Base-by-base conservation (phyloP, 129 eudicot genomes). In the Mikania micrantha region DNA sequence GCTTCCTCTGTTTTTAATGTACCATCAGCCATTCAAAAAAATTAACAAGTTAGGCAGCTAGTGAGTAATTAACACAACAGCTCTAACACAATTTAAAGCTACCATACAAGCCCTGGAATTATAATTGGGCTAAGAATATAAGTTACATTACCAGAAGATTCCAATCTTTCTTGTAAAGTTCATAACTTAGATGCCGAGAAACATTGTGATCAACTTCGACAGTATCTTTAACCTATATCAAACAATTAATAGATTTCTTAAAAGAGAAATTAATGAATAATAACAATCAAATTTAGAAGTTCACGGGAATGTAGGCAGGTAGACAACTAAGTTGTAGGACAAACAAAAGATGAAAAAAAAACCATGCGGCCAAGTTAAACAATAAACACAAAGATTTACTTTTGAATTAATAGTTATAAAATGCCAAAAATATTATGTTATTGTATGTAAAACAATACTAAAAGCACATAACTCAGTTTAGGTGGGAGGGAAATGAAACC, bases 121-220 rank as follows among this genome's bases (percentile, higher is more conserved):
- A 41, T 15, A 40, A 39, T 13, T 19, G 34, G 9, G 34, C 45
- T 10, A 7, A 19, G 29, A 48, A 10, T 52, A 59, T 38, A 0
- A 17, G 28, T 70, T 16, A 66, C 27, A 21, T 64, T 78, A 92
- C 98, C 95, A 92, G 71, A 71, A 92, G 96, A 87, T 88, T 81
- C 96, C 96, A 88, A 69, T 92, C 98, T 11, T 66, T 76, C 47
- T 44, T 66, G 72, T 48, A 38, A 69, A 92, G 96, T 64, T 92
- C 98, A 64, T 64, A 52, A 22, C 63, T 52, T 73, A 92, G 74
- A 80, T 92, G 98, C 76, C 98, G 86, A 80, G 96, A 82, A 56
- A 92, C 98, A 72, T 92, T 92, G 79, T 86, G 76, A 84, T 92
- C 98, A 75, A 92, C 98, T 85, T 85, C 84, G 66, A 92, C 83